Evolutionary conservation across 176 grass and related monocot genomes (phyloP).

Genomic region (Triticum monococcum): DNA sequence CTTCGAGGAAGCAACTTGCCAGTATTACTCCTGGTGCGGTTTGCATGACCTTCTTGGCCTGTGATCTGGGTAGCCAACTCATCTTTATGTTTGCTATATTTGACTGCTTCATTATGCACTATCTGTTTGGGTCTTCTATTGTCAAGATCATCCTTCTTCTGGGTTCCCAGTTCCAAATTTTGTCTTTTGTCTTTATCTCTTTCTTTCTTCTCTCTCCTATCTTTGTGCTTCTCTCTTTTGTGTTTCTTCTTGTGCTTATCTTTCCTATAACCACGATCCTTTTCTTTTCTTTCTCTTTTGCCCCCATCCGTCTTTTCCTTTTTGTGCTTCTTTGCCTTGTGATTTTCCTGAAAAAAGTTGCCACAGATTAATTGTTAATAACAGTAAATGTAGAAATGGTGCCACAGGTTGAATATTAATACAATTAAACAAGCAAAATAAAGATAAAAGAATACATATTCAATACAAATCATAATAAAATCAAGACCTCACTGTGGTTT

Average conservation of each 20-base stretch:
- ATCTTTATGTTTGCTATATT: constrained; percentile 42
- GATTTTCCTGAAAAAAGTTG: constrained; percentile 48
- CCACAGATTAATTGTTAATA: not conserved
- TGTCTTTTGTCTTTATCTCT: constrained; percentile 14
- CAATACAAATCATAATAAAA: constrained; percentile 3
- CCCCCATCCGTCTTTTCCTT: constrained; percentile 26
- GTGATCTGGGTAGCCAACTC: constrained; percentile 22
- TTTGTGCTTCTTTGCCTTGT: constrained; percentile 43
- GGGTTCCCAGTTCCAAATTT: not conserved
- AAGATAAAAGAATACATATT: not conserved
- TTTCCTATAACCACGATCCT: constrained; percentile 29
- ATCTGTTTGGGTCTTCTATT: constrained; percentile 28
- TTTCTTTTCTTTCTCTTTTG: constrained; percentile 37
- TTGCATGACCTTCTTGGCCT: constrained; percentile 34
- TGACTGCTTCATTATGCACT: constrained; percentile 13
- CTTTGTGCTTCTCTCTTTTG: constrained; percentile 29
- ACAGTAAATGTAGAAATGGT: not conserved
- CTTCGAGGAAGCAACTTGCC: constrained; percentile 17
- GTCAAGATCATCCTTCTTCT: not conserved
- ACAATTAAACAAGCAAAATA: constrained; percentile 4
- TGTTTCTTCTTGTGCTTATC: constrained; percentile 43
- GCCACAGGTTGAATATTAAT: not conserved
- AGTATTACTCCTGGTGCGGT: not conserved
- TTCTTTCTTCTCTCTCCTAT: constrained; percentile 35
- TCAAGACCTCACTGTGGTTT: not conserved